Conservation (phyloP, 345 rosid species). For the Populus deltoides region DNA sequence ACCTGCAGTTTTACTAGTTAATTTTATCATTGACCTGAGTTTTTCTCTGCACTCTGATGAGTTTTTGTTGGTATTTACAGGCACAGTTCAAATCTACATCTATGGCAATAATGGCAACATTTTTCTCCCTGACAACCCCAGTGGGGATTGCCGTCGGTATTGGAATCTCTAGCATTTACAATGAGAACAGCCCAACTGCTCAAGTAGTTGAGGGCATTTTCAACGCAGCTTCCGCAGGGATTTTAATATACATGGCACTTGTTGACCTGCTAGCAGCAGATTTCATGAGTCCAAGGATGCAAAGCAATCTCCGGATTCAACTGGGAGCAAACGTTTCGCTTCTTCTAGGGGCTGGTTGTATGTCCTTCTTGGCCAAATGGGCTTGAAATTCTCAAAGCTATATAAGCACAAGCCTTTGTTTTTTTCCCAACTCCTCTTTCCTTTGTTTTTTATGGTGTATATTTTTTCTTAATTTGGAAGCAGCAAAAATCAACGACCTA, state of each 20-base stretch:
- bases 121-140: conserved; percentile 68
- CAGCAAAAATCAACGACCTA: neutral
- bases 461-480: neutral
- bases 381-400: conserved; percentile 27
- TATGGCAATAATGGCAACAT: conserved; percentile 54
- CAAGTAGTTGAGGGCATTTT: conserved; percentile 58
- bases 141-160: conserved; percentile 63
- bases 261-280: conserved; percentile 80
- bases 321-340: conserved; percentile 54
- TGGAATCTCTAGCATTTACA: conserved; percentile 46
- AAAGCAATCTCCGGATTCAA: conserved; percentile 47
- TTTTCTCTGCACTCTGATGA: neutral
- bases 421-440: no score
- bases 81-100: conserved; percentile 51
- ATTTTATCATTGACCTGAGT: neutral
- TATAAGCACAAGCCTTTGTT: neutral
- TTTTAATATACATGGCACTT: conserved; percentile 73
- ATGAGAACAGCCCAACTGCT: conserved; percentile 44
- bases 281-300: conserved; percentile 59
- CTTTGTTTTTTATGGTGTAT: neutral
- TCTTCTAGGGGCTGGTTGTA: conserved; percentile 55
- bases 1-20: neutral
- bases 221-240: conserved; percentile 66
- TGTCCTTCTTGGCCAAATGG: conserved; percentile 72
- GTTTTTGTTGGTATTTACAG: conserved; percentile 13